Evolutionary conservation across 2,329 filamentous ascomycete genomes (phyloP).

Genomic region (Fusarium sambucinum): DNA sequence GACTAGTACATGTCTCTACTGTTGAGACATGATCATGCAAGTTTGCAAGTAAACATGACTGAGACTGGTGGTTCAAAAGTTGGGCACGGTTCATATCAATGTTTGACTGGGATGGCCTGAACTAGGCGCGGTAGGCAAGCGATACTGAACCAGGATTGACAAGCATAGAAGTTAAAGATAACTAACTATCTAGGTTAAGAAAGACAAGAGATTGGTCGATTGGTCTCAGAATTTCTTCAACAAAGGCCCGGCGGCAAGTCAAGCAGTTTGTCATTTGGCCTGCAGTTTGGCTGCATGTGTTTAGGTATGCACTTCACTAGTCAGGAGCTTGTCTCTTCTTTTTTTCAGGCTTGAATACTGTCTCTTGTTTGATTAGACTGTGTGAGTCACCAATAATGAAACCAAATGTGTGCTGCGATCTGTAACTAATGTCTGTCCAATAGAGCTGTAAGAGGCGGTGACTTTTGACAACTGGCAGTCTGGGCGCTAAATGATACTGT

Average conservation of each 20-base stretch:
- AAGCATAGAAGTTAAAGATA: background rate
- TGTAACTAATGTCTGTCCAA: constrained; percentile 24
- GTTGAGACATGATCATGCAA: background rate
- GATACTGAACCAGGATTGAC: background rate
- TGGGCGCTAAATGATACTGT: constrained; percentile 23
- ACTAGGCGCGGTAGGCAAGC: too few relatives aligned
- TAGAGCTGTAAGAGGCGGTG: constrained; percentile 23
- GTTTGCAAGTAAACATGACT: background rate
- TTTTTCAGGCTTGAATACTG: constrained; percentile 15
- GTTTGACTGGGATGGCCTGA: background rate
- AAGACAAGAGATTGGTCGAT: background rate
- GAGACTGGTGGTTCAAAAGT: background rate
- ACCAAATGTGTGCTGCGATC: constrained; percentile 10
- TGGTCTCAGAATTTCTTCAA: constrained; percentile 26
- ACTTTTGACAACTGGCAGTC: constrained; percentile 41
- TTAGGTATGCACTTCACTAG: background rate
- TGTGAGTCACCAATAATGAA: constrained; percentile 32
- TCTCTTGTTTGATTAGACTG: constrained; percentile 4
- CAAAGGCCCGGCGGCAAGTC: background rate
- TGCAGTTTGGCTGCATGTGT: constrained; percentile 18
- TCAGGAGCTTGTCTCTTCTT: constrained; percentile 4
- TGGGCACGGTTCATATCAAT: background rate
- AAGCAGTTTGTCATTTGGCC: background rate
- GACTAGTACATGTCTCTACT: background rate
- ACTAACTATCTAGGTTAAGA: too few relatives aligned